Base-by-base conservation (phyloP, 345 rosid species). In the Punica granatum region DNA sequence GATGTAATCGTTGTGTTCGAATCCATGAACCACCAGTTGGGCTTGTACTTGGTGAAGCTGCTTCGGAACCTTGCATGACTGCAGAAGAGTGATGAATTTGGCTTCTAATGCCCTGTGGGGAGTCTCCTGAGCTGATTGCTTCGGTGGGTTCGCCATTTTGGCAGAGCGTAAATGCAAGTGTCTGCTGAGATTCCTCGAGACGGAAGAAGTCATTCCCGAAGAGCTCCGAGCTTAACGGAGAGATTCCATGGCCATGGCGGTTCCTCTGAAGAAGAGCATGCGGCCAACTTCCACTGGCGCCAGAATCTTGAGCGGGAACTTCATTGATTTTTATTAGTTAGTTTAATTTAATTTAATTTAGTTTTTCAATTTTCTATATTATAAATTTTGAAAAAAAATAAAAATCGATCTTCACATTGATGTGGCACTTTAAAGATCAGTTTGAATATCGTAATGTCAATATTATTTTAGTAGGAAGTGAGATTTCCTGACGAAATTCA, bases 1-100 rank as follows among this genome's bases (percentile, higher is more conserved):
- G 9, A 87, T 39, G 9, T 80, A 86, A 15, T 77, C 74, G 56
- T 77, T 83, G 10, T 77, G 63, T 41, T 60, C 72, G 46, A 87
- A 67, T 5, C 89, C 92, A 15, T 72, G 73, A 25, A 16, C 41
- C 1, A 77, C 26, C 8, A 78, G 74, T 43, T 87, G 92, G 21
- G 88, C 51, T 3, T 90, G 94, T 68, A 81, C 70, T 74, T 89
- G 88, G 65, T 64, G 78, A 74, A 92, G 82, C 51, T 81, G 93
- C 43, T 81, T 77, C 3, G 28, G 69, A 66, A 86, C 74, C 78
- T 80, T 86, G 78, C 92, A 89, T 81, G 85, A 83, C 43, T 71
- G 85, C 39, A 90, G 70, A 44, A 85, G 82, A 34, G 74, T 78
- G 65, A 83, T 84, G 56, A 87, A 63, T 56, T 75, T 82, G 42